Conservation (phyloP, 1,284 basidiomycete species). For the Hymenochaete sp. region DNA sequence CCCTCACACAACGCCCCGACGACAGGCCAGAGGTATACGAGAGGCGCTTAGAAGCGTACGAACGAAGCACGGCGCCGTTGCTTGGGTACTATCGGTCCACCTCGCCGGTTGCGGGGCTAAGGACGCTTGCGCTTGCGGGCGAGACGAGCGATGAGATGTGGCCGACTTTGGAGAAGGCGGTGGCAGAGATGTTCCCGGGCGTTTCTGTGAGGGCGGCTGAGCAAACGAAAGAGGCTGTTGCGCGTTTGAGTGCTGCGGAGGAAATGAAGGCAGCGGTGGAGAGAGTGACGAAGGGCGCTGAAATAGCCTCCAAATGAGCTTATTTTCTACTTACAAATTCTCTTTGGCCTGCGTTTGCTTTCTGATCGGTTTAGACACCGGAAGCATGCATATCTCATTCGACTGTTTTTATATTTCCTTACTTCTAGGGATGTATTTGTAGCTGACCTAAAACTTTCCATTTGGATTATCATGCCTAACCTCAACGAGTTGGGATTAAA, state of each 20-base stretch:
- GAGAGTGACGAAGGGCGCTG: too few relatives aligned
- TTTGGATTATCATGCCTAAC: background rate
- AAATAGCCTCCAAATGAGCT: too few relatives aligned
- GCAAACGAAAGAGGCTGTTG: constrained; percentile 4
- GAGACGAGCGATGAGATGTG: constrained; percentile 89
- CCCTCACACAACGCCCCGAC: constrained; percentile 82
- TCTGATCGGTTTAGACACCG: too few relatives aligned
- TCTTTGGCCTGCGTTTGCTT: too few relatives aligned
- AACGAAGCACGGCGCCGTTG: constrained; percentile 4
- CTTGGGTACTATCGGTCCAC: constrained; percentile 6
- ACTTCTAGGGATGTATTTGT: background rate
- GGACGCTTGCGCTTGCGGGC: constrained; percentile 72
- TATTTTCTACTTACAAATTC: too few relatives aligned
- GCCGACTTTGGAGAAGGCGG: constrained; percentile 63
- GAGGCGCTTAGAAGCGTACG: constrained; percentile 6
- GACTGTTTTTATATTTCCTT: background rate
- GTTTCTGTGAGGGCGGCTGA: constrained; percentile 37
- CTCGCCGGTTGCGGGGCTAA: constrained; percentile 25
- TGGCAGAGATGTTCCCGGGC: constrained; percentile 49
- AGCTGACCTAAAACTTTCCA: background rate
- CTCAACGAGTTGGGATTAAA: constrained; percentile 1
- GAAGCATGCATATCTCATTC: too few relatives aligned
- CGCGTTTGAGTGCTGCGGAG: constrained; percentile 9
- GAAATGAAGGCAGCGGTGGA: constrained; percentile 5
- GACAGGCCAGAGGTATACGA: constrained; percentile 67